Evolutionary conservation across 164 flowering plant genomes (phyloP), one percentile per base, ranked within the genome.

Genomic region (Santalum album): DNA sequence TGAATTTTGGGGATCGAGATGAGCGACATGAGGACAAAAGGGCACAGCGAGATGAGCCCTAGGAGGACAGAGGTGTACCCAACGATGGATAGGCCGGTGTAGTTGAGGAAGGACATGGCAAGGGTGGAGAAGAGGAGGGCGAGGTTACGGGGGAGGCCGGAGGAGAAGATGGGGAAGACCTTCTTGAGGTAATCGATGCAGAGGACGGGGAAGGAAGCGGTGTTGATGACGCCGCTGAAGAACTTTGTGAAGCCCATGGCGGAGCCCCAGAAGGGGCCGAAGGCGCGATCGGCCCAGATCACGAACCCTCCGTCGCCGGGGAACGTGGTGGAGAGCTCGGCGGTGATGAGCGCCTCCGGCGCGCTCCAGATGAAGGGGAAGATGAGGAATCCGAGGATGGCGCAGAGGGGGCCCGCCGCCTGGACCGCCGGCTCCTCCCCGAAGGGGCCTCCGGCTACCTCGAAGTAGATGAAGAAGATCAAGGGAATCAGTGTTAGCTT

Each of bases 361-460:
- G 83, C 56, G 62, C 89, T 81, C 97, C 96, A 90, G 21, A 85
- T 79, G 66, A 90, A 83, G 2, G 98, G 96, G 65, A 90, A 87
- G 43, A 90, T 57, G n/a, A 90, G 65, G 67, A 87, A 90, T 0
- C 96, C 97, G 18, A 90, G 65, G 26, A 90, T 67, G 16, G 91
- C 86, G 0, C 72, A 60, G 20, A 90, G 75, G 6, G 97, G 96
- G 0, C 97, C 96, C 10, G 91, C 97, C 0, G 96, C 94, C 42
- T 72, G 35, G 1, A 87, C 97, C 0, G 91, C 83, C 0, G 89
- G 78, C 56, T 87, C 96, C 44, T 82, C 91, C 1, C 96, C 95
- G 46, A 66, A 90, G 0, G 96, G 97, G 2, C 97, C 96, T 0
- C 97, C 97, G 20, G 97, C 86, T 16, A 90, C 97, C 52, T 85